Percentiles rank a stretch among this genome's conserved stretches.
Conservation (phyloP, 108 stramenopile species). For the Hondaea fermentalgiana region DNA sequence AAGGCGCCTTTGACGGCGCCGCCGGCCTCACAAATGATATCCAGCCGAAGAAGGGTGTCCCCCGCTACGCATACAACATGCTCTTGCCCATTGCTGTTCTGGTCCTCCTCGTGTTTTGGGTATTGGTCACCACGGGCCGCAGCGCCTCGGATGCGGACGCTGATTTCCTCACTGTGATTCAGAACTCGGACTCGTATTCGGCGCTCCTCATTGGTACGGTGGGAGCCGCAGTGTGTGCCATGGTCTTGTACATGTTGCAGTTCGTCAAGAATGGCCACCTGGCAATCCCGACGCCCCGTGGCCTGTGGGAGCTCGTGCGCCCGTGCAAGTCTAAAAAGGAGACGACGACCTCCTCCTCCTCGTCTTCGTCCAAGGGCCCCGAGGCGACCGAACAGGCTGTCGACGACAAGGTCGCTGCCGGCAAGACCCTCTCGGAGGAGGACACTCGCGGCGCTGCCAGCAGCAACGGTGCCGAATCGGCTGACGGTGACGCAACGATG, state of each 20-base stretch:
- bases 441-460: neutral
- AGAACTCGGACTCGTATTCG: constrained; percentile 42
- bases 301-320: neutral
- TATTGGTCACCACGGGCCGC: constrained; percentile 29
- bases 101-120: constrained; percentile 52
- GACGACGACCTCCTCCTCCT: no score
- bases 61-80: constrained; percentile 50
- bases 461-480: neutral
- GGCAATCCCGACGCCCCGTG: neutral
- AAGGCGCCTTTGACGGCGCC: constrained; percentile 25
- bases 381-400: neutral
- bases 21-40: constrained; percentile 27
- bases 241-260: constrained; percentile 50
- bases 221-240: constrained; percentile 42
- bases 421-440: neutral
- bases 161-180: constrained; percentile 47
- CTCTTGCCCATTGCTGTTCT: constrained; percentile 33
- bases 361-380: no score
- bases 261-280: constrained; percentile 31
- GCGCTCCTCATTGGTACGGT: constrained; percentile 58
- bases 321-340: neutral
- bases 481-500: neutral
- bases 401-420: neutral
- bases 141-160: constrained; percentile 46
- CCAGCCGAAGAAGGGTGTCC: constrained; percentile 45